These are phyloP conservation scores for Trichoderma cornu-damae DNA, from an alignment of 2,329 filamentous ascomycete genomes.

Conservation along the genomic window DNA sequence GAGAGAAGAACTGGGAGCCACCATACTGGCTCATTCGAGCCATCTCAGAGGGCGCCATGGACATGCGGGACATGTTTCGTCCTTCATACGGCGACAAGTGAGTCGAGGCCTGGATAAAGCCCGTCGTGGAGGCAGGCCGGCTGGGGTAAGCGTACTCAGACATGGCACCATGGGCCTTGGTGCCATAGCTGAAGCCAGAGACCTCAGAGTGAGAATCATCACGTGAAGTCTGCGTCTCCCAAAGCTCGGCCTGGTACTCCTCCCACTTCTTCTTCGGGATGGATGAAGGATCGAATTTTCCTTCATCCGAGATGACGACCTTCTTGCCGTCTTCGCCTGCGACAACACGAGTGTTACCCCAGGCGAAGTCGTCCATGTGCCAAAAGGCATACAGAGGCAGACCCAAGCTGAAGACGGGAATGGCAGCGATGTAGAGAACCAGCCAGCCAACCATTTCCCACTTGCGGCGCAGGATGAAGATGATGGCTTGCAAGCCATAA, in stretches of 20 bases:
- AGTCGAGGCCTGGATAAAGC: constrained; percentile 38
- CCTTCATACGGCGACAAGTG: constrained; percentile 51
- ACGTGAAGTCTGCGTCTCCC: constrained; percentile 86
- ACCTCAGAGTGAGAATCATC: constrained; percentile 78
- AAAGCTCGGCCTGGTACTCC: constrained; percentile 95
- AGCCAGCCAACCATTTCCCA: constrained; percentile 99
- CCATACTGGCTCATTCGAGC: constrained; percentile 59
- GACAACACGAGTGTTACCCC: constrained; percentile 97
- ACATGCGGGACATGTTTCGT: constrained; percentile 61
- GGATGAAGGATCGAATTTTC: constrained; percentile 88
- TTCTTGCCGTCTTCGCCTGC: constrained; percentile 91
- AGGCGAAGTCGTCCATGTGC: constrained; percentile 99
- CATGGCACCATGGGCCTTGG: constrained; percentile 62
- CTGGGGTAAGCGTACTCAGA: constrained; percentile 67
- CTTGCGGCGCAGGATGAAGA: constrained; percentile 93
- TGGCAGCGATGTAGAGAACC: constrained; percentile 87
- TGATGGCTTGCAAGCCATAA: constrained; percentile 93
- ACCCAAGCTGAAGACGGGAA: constrained; percentile 85
- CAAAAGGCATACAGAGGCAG: constrained; percentile 94
- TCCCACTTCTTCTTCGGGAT: constrained; percentile 99
- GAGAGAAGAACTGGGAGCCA: constrained; percentile 53
- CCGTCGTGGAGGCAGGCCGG: constrained; percentile 52
- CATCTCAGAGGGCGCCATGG: constrained; percentile 71
- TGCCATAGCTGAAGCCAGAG: constrained; percentile 92
- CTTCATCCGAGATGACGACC: constrained; percentile 90